Conservation (phyloP, 306 rosid genomes). For the Dalbergia cochinchinensis region DNA sequence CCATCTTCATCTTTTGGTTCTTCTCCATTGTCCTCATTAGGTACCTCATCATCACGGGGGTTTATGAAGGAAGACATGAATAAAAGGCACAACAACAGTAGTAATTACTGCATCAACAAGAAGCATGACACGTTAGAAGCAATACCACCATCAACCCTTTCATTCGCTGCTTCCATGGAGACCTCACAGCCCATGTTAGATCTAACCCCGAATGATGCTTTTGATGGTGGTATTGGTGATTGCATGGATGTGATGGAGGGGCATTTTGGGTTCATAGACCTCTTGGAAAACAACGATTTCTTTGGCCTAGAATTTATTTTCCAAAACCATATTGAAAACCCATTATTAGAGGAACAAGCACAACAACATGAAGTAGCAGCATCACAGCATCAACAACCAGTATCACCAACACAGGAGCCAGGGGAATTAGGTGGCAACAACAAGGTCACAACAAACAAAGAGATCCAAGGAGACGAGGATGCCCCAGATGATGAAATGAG, state of each 20-base stretch:
- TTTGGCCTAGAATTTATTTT: slow-evolving; percentile 60
- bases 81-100: background rate
- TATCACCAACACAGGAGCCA: background rate
- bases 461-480: background rate
- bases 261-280: slow-evolving; percentile 65
- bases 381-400: background rate
- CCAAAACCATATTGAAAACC: slow-evolving; percentile 41
- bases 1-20: background rate
- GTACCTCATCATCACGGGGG: background rate
- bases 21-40: background rate
- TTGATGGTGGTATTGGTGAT: background rate
- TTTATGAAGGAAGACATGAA: background rate
- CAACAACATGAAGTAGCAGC: background rate
- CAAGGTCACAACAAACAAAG: background rate
- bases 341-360: background rate
- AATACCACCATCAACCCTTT: slow-evolving; percentile 49
- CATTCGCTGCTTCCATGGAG: slow-evolving; percentile 62
- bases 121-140: background rate
- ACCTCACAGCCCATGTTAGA: slow-evolving; percentile 45
- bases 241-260: slow-evolving; percentile 49
- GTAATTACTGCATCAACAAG: too few species aligned
- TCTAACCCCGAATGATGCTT: background rate
- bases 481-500: slow-evolving; percentile 55
- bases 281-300: slow-evolving; percentile 55
- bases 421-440: background rate